Evolutionary conservation across 139 green algal genomes (phyloP).

Genomic region (Chlamydomonas eustigma): DNA sequence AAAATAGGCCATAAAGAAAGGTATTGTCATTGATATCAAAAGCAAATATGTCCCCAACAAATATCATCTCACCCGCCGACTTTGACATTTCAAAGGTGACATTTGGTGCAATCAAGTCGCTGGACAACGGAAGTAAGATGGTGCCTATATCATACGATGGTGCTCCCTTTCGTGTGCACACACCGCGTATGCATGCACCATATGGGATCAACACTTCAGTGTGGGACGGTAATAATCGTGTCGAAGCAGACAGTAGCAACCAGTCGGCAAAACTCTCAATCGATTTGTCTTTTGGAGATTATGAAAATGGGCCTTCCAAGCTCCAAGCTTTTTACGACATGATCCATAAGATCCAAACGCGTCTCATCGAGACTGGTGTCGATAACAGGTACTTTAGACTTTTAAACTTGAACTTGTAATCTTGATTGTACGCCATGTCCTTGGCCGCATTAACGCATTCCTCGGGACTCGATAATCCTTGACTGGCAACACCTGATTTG

Average conservation of each 20-base stretch:
- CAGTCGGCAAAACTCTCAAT: not conserved
- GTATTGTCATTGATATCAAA: no score
- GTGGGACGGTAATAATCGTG: not conserved
- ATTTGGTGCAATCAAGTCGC: not conserved
- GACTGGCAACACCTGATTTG: no score
- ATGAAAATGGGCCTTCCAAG: not conserved
- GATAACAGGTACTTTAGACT: not conserved
- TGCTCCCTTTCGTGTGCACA: not conserved
- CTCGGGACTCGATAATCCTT: no score
- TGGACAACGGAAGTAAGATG: not conserved
- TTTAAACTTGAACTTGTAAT: no score
- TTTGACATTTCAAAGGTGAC: not conserved
- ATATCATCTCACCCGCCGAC: not conserved
- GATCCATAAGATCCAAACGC: not conserved
- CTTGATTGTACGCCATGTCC: no score
- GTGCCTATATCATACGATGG: not conserved
- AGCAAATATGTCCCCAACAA: no score
- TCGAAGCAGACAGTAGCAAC: no score
- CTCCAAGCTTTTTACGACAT: not conserved
- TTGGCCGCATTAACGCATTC: no score
- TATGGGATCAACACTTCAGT: not conserved
- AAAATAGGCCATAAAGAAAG: no score
- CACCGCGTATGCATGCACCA: not conserved
- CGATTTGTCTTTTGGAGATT: not conserved
- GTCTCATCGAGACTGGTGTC: not conserved